Evolutionary conservation across 202 grass and related monocot genomes (phyloP).

Genomic region (Cymbopogon flexuosus): DNA sequence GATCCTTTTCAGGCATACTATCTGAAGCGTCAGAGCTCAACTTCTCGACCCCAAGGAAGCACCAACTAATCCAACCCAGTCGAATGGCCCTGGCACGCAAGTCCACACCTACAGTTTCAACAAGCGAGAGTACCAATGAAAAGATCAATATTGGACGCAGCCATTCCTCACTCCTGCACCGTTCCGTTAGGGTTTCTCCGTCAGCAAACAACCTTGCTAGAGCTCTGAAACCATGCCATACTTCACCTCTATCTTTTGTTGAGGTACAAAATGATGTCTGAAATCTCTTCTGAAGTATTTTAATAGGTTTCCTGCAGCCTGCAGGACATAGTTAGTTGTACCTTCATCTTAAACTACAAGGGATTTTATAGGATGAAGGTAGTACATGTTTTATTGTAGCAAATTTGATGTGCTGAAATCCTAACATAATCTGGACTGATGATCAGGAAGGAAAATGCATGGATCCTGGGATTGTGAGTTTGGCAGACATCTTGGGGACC

Average conservation of each 20-base stretch:
- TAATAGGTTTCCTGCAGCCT: neutral
- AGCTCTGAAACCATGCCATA: conserved; percentile 76
- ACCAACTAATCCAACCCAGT: conserved; percentile 39
- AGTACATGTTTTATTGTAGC: neutral
- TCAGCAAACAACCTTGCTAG: conserved; percentile 62
- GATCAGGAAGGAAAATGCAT: conserved; percentile 53
- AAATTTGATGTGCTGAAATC: neutral
- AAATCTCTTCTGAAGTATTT: neutral
- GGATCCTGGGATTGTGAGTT: conserved; percentile 49
- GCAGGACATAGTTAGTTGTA: neutral
- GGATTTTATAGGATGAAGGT: neutral
- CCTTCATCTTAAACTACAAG: neutral
- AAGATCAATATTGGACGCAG: conserved; percentile 52
- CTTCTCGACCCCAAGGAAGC: conserved; percentile 40
- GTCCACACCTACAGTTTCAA: conserved; percentile 30
- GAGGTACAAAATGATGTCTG: conserved; percentile 43
- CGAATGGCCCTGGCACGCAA: conserved; percentile 43
- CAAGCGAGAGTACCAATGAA: conserved; percentile 28
- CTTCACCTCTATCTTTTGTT: conserved; percentile 61
- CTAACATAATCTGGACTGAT: conserved; percentile 7
- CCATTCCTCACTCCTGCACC: conserved; percentile 72
- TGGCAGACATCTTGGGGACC: conserved; percentile 88
- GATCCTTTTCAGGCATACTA: conserved; percentile 39
- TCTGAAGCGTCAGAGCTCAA: conserved; percentile 28
- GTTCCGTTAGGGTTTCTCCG: conserved; percentile 62